Percentiles rank a stretch among this genome's conserved stretches.
Evolutionary conservation across 2,329 filamentous ascomycete genomes (phyloP).

Genomic region (Alternaria gansuensis): DNA sequence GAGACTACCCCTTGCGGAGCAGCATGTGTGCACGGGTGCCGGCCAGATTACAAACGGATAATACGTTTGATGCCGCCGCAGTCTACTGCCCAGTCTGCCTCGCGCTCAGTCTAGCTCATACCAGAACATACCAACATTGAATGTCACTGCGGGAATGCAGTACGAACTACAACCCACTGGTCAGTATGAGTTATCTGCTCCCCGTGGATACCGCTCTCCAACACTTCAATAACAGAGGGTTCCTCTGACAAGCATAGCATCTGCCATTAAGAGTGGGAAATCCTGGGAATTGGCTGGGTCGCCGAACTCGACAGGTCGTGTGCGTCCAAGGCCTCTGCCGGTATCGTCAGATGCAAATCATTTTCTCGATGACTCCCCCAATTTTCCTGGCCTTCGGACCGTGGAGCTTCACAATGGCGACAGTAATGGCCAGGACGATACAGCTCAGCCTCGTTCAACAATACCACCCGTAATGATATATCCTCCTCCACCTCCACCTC

Average conservation of each 20-base stretch:
- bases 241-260: neutral
- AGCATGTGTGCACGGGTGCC: neutral
- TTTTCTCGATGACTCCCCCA: neutral
- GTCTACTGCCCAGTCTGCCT: neutral
- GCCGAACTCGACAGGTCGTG: neutral
- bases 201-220: neutral
- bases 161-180: neutral
- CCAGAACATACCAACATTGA: neutral
- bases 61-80: neutral
- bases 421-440: neutral
- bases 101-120: neutral
- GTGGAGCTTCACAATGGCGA: neutral
- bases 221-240: neutral
- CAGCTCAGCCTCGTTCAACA: neutral
- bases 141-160: neutral
- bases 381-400: neutral
- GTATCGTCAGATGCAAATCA: neutral
- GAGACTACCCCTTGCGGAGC: neutral
- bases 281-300: neutral
- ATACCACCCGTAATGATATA: neutral
- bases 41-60: neutral
- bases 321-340: neutral
- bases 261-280: neutral
- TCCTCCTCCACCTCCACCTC: neutral
- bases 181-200: neutral